phyloP scores from a whole-genome alignment of 2,329 filamentous ascomycete species.

The Apiospora malaysiana region DNA sequence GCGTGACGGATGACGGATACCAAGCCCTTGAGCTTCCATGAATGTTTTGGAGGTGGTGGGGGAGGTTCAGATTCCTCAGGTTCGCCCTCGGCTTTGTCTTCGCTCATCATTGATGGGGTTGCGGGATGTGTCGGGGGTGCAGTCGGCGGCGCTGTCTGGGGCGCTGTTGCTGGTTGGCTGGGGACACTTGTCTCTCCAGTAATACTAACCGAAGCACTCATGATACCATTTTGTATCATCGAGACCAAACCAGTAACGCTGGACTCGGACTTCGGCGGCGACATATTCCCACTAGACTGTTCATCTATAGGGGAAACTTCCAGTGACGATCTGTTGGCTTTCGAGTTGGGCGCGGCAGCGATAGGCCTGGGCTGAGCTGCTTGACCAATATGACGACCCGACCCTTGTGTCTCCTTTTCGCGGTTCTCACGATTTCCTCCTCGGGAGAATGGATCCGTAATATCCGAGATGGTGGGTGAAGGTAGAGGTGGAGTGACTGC shows the following conservation, averaged over 20 bases:
- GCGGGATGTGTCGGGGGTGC: conserved; percentile 42
- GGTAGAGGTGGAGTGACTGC: conserved; percentile 63
- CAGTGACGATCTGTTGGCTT: conserved; percentile 26
- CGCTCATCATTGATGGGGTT: conserved; percentile 44
- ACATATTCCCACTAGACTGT: conserved; percentile 25
- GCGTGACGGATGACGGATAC: conserved; percentile 96
- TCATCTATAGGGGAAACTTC: conserved; percentile 33
- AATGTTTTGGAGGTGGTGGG: conserved; percentile 80
- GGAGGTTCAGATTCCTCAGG: conserved; percentile 58
- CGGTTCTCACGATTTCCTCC: conserved; percentile 22
- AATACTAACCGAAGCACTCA: conserved; percentile 32
- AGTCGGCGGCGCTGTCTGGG: conserved; percentile 1
- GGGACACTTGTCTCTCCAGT: conserved; percentile 11
- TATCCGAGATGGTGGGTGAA: conserved; percentile 53
- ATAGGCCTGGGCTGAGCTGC: conserved; percentile 29
- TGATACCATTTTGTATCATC: conserved; percentile 43
- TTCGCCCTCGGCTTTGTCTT: conserved; percentile 30
- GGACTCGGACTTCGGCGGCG: conserved; percentile 34
- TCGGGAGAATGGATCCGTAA: conserved; percentile 40
- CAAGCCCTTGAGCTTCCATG: conserved; percentile 98
- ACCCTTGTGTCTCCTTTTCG: conserved; percentile 43
- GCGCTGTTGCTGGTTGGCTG: conserved; percentile 9
- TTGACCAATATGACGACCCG: conserved; percentile 13
- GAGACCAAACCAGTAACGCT: conserved; percentile 35
- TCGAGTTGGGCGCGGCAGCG: conserved; percentile 24